Conservation (phyloP, 768 basidiomycete genomes). For the Tubosaeta brunneosetosa region DNA sequence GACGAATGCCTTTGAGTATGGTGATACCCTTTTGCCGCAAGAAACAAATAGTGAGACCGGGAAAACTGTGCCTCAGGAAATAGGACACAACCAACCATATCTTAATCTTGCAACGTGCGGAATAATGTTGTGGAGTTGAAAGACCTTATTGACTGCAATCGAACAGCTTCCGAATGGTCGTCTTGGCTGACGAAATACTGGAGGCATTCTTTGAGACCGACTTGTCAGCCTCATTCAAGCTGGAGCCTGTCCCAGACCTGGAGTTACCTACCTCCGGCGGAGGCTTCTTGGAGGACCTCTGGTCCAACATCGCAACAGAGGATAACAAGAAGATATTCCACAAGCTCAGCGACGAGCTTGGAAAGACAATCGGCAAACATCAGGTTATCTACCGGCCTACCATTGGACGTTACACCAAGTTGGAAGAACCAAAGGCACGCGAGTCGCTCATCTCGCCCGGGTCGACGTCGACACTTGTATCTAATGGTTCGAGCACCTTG, state of each 20-base stretch:
- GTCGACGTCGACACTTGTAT: constrained; percentile 49
- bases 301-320: constrained; percentile 86
- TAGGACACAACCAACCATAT: constrained; percentile 82
- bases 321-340: constrained; percentile 93
- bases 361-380: constrained; percentile 91
- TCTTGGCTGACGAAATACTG: constrained; percentile 91
- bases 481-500: constrained; percentile 31
- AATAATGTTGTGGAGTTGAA: background rate
- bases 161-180: constrained; percentile 93
- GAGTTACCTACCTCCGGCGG: constrained; percentile 56
- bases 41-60: constrained; percentile 30
- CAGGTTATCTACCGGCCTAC: constrained; percentile 78
- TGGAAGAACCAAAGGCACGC: constrained; percentile 85
- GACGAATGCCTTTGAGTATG: constrained; percentile 98
- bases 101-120: constrained; percentile 84
- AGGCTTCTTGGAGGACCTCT: constrained; percentile 75
- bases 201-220: constrained; percentile 97
- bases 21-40: constrained; percentile 79
- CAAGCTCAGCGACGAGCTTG: constrained; percentile 89
- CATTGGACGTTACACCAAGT: constrained; percentile 77
- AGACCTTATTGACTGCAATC: constrained; percentile 8
- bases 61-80: constrained; percentile 40
- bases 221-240: constrained; percentile 79
- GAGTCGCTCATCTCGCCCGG: constrained; percentile 77
- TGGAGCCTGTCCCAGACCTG: constrained; percentile 65